Percentiles rank a stretch among this genome's conserved stretches.
phyloP scores from a whole-genome alignment of 2,329 filamentous ascomycete genomes.

The Cordyceps fumosorosea region DNA sequence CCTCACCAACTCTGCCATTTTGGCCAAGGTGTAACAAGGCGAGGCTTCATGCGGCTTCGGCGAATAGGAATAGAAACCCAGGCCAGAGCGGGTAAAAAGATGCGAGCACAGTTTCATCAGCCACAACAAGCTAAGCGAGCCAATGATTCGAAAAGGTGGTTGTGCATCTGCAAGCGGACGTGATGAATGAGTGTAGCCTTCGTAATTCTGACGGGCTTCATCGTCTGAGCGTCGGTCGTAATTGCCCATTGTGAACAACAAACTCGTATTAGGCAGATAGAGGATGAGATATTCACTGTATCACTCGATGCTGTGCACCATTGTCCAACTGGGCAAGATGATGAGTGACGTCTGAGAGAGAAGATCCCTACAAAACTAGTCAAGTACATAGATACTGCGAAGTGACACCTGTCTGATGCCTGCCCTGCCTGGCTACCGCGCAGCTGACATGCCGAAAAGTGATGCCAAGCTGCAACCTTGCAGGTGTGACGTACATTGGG shows the following conservation, averaged over 20 bases:
- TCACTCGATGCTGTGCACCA: neutral
- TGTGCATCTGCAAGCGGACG: neutral
- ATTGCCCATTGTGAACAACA: neutral
- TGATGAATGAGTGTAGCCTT: neutral
- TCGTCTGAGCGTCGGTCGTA: neutral
- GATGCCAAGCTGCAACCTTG: neutral
- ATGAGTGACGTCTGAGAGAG: neutral
- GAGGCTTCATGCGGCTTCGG: neutral
- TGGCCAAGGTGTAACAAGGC: neutral
- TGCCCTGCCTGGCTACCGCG: neutral
- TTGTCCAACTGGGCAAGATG: neutral
- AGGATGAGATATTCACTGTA: neutral
- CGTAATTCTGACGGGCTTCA: neutral
- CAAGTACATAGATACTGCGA: neutral
- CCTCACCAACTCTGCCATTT: neutral
- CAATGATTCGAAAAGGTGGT: neutral
- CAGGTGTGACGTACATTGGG: slow-evolving; percentile 3
- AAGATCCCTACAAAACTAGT: neutral
- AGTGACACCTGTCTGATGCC: no score
- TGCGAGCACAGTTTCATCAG: neutral
- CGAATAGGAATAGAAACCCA: neutral
- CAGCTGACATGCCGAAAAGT: neutral
- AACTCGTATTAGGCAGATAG: neutral
- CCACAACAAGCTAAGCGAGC: neutral
- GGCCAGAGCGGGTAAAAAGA: neutral